phyloP scores from a whole-genome alignment of 805 yeast genomes.

The Candida ipomoeae region DNA sequence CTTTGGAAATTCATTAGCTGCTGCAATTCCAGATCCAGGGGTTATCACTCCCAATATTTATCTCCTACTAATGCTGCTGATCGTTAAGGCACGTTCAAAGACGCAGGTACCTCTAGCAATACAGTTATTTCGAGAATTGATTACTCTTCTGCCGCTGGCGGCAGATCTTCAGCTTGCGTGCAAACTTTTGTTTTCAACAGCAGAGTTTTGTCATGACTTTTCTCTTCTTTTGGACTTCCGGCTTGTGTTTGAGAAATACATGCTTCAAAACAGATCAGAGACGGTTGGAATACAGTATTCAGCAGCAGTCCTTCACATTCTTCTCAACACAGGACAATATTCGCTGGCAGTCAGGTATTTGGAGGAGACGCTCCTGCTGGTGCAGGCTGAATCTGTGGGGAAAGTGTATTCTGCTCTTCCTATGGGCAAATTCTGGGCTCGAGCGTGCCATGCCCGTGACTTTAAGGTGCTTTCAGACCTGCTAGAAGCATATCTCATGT shows the following conservation, averaged over 20 bases:
- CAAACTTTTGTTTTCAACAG: constrained; percentile 7
- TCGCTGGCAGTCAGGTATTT: constrained; percentile 17
- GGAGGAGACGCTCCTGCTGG: constrained; percentile 1
- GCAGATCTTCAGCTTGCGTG: constrained; percentile 8
- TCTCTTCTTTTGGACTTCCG: constrained; percentile 20
- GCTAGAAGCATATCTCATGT: constrained; percentile 1
- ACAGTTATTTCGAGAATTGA: constrained; percentile 9
- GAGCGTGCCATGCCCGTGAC: constrained; percentile 19
- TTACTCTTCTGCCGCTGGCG: not conserved
- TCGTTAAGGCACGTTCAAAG: constrained; percentile 1
- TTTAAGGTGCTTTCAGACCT: constrained; percentile 18
- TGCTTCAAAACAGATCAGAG: not conserved
- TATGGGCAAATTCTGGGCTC: constrained; percentile 14
- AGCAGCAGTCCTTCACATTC: constrained; percentile 20
- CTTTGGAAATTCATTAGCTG: no score
- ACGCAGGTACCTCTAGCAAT: constrained; percentile 7
- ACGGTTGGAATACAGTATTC: constrained; percentile 14
- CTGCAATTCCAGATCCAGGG: no score
- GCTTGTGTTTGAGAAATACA: constrained; percentile 18
- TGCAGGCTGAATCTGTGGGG: not conserved
- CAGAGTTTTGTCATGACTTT: constrained; percentile 18
- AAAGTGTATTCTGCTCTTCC: constrained; percentile 16
- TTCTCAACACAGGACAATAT: constrained; percentile 23
- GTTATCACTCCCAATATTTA: not conserved
- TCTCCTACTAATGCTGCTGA: constrained; percentile 14